Evolutionary conservation across 2,329 filamentous ascomycete genomes (phyloP).

Genomic region (Ophiosphaerella narmari): DNA sequence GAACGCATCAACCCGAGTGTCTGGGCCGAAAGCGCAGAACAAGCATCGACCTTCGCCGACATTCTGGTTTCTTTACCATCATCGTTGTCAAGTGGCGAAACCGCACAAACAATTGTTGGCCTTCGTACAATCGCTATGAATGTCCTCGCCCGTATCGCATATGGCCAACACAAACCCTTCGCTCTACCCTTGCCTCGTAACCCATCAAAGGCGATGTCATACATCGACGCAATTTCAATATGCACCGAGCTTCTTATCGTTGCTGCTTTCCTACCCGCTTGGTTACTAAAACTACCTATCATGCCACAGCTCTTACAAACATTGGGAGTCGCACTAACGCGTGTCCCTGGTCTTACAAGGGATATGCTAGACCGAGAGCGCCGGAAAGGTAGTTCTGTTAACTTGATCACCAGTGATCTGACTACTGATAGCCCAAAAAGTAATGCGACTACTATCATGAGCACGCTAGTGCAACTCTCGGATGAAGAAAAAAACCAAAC

Average conservation of each 20-base stretch:
- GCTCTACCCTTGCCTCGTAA: not conserved
- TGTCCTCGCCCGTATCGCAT: conserved; percentile 5
- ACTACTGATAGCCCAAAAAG: too few relatives aligned
- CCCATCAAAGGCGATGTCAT: not conserved
- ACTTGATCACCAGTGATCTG: too few relatives aligned
- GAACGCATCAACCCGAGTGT: conserved; percentile 14
- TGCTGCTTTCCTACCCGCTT: conserved; percentile 5
- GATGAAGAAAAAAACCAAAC: not conserved
- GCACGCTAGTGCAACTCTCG: conserved; percentile 1
- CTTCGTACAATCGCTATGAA: conserved; percentile 8
- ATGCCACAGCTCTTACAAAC: conserved; percentile 3
- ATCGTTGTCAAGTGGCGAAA: not conserved
- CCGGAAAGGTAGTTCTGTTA: not conserved
- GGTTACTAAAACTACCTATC: conserved; percentile 1
- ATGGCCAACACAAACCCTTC: conserved; percentile 4
- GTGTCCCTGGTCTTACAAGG: not conserved
- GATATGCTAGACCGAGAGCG: not conserved
- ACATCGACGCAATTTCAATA: not conserved
- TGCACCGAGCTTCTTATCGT: not conserved
- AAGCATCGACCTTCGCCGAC: conserved; percentile 6
- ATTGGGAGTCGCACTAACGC: not conserved
- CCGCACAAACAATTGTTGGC: conserved; percentile 1
- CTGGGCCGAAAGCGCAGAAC: conserved; percentile 9
- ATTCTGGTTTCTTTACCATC: not conserved
- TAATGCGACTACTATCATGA: not conserved